Base-by-base conservation (phyloP, 148 eudicot species). In the Rhododendron simsii region DNA sequence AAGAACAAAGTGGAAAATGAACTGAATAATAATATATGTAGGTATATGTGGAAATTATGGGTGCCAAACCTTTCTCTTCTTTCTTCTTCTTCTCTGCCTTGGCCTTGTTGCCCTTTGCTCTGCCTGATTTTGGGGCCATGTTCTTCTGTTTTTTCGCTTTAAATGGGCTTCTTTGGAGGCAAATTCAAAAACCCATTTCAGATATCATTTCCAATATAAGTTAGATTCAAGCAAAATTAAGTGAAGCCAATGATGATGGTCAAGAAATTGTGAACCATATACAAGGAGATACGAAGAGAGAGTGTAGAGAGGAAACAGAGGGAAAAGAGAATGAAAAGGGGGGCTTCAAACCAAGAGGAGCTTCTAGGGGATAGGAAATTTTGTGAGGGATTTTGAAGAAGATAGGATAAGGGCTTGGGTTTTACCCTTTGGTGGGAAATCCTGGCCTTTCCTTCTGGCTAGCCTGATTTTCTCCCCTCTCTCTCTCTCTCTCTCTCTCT, bases 91-190 rank as follows among this genome's bases (percentile, higher is more conserved):
- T 95, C 81, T 97, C 99, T 3, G 91, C 73, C 88, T 93, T 97
- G 21, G 90, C 57, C 85, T 92, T 95, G 85, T 92, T 96, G 35
- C 94, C 91, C 86, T 93, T 97, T 74, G 91, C 92, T 71, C 88
- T 93, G 37, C 94, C 87, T 2, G 99, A 95, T 89, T 92, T 97
- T n/a, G 99, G 99, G 79, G 99, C 99, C 99, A 97, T 97, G 74
- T 47, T 59, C 47, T 30, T 50, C 41, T 26, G 69, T 41, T 73
- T 21, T 84, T 23, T 12, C 0, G 28, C 2, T 80, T 14, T 30
- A 26, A 28, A 41, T 14, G 1, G 41, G 50, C 2, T 51, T 26
- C 39, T 76, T 76, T 85, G 82, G 57, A 85, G 81, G 37, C 76
- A 85, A 84, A 59, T 85, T 85, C 86, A 85, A 59, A 39, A 18